These are phyloP conservation scores for Mayamaea pseudoterrestris DNA, from an alignment of 108 stramenopile genomes.

Conservation along the genomic window DNA sequence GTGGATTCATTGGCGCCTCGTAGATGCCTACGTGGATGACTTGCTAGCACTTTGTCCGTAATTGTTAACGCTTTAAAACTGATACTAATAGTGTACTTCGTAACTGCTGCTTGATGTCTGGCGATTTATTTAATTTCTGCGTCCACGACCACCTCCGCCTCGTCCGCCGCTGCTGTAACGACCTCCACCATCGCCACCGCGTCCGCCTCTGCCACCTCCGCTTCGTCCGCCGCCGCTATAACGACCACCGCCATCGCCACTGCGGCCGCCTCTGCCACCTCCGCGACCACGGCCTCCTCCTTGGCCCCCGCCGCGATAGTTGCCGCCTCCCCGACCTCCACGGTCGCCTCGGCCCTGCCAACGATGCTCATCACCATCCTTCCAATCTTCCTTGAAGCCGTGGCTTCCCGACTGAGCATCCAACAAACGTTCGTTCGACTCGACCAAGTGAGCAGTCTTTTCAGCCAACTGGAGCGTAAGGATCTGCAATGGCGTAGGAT, in stretches of 20 bases:
- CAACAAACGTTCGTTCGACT: conserved; percentile 91
- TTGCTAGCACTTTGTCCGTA: no score
- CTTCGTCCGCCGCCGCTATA: conserved; percentile 5
- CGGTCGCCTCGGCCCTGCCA: conserved; percentile 18
- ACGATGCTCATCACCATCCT: conserved; percentile 33
- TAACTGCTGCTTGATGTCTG: no score
- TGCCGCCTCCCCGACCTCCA: conserved; percentile 17
- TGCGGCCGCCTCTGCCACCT: not conserved
- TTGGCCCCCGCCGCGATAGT: conserved; percentile 6
- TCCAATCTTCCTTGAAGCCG: conserved; percentile 62
- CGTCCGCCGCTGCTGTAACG: conserved; percentile 3
- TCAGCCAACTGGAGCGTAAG: conserved; percentile 91
- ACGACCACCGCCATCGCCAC: not conserved
- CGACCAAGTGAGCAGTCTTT: conserved; percentile 80
- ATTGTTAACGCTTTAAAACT: no score
- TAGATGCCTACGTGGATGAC: no score
- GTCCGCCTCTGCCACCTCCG: conserved; percentile 2
- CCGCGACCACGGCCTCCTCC: conserved; percentile 3
- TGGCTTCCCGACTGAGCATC: conserved; percentile 79
- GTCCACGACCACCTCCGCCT: conserved; percentile 6
- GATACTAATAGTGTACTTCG: no score
- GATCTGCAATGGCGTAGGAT: conserved; percentile 81
- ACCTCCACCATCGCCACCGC: not conserved
- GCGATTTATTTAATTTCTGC: no score
- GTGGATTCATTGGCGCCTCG: no score